A percentile compares a stretch with the other conserved stretches of the same genome.
phyloP scores from a whole-genome alignment of 805 yeast species.

The Nakazawaea molendinolei region DNA sequence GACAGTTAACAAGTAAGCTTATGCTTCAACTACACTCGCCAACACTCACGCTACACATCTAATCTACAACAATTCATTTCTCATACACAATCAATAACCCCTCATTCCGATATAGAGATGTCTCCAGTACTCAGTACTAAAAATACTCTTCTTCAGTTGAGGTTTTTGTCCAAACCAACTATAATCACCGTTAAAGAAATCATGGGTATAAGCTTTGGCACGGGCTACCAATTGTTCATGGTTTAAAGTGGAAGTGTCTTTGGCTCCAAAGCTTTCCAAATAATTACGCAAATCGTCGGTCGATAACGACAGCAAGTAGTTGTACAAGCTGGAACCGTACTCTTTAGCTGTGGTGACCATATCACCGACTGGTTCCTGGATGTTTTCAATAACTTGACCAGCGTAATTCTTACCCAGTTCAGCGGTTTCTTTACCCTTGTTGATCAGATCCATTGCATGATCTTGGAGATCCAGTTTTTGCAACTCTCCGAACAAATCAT shows the following conservation, averaged over 20 bases:
- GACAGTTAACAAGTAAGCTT: no score
- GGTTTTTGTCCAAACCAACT: slow-evolving; percentile 3
- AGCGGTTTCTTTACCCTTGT: slow-evolving; percentile 17
- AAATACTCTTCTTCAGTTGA: background rate
- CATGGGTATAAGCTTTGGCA: slow-evolving; percentile 33
- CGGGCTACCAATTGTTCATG: slow-evolving; percentile 29
- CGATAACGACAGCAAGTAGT: slow-evolving; percentile 32
- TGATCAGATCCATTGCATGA: slow-evolving; percentile 9
- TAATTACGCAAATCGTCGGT: slow-evolving; percentile 35
- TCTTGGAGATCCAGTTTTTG: slow-evolving; percentile 10
- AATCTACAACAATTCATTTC: no score
- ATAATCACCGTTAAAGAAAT: slow-evolving; percentile 15
- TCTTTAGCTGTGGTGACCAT: slow-evolving; percentile 13
- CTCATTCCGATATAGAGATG: background rate
- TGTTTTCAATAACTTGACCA: slow-evolving; percentile 12
- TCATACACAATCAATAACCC: background rate
- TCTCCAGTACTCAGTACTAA: slow-evolving; percentile 4
- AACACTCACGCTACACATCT: no score
- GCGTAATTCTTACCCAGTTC: slow-evolving; percentile 19
- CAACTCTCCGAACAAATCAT: slow-evolving; percentile 13
- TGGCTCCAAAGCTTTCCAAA: slow-evolving; percentile 35
- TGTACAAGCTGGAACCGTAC: slow-evolving; percentile 12
- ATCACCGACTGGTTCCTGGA: slow-evolving; percentile 12
- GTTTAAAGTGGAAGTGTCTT: slow-evolving; percentile 19
- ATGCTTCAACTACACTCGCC: no score